Evolutionary conservation across 2,329 filamentous ascomycete genomes (phyloP).

Genomic region (Cladosporium sp.): DNA sequence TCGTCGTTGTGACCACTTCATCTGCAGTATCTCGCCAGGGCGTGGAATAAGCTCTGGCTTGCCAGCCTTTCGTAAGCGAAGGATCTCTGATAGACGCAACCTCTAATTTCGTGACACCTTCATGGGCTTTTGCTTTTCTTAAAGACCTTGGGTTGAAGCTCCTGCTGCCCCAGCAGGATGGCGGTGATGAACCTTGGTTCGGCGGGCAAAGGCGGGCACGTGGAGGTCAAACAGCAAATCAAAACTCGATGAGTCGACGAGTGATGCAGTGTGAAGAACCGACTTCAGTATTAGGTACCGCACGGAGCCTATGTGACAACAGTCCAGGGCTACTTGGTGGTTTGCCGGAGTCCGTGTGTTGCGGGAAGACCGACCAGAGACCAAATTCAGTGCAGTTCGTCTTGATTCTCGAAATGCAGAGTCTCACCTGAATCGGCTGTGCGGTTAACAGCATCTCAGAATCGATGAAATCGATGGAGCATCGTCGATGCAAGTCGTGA

Average conservation of each 20-base stretch:
- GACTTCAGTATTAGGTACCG: not conserved
- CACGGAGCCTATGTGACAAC: not conserved
- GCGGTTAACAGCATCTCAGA: not conserved
- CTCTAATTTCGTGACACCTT: not conserved
- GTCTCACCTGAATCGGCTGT: not conserved
- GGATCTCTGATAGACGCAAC: not conserved
- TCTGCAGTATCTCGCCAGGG: not conserved
- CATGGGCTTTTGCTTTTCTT: not conserved
- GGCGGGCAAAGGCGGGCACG: not conserved
- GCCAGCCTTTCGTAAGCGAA: not conserved
- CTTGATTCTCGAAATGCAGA: not conserved
- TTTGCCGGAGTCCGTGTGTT: not conserved
- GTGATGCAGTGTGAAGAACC: not conserved
- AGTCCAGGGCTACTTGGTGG: not conserved
- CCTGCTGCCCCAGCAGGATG: not conserved
- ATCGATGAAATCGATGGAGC: not conserved
- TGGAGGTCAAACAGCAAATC: not conserved
- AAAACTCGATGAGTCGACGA: not conserved
- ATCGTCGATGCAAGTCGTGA: not conserved
- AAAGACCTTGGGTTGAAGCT: not conserved
- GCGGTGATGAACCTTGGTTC: not conserved
- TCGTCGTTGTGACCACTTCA: slow-evolving; percentile 7
- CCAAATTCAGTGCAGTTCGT: not conserved
- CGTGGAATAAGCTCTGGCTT: not conserved
- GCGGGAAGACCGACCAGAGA: not conserved